Evolutionary conservation across 2,329 filamentous ascomycete genomes (phyloP), one percentile per base, ranked within the genome.

Genomic region (Fusarium pininemorale): DNA sequence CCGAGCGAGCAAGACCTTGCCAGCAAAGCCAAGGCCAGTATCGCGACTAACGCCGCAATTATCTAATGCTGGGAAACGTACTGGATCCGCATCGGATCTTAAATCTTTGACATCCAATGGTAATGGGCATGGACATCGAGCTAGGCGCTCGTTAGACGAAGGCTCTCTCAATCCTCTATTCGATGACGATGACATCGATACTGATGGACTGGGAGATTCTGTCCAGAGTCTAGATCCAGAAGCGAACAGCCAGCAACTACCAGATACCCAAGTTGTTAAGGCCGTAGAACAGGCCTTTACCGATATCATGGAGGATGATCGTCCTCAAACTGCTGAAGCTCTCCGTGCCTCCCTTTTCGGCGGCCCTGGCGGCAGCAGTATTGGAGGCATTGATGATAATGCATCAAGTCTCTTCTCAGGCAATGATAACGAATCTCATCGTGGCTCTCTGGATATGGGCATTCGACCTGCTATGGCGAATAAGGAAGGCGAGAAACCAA

Each of bases 211-310:
- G 79, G 83, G 82, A 42, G 90, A 90, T 72, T 98, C 95, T 4
- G 89, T 93, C 1, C 89, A 94, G 58, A 98, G 95, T 75, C 85
- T 97, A 14, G 94, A 95, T 28, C 91, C 92, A 53, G 93, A 94
- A 47, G 48, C 73, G 13, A 63, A 70, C 15, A 85, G 84, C n/a
- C 86, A 88, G 15, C 87, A 87, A 66, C 86, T 86, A 1, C 92
- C 93, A 11, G 93, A 98, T 78, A 93, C 89, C 2, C 89, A 92
- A 68, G 92, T 98, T 35, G 95, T 99, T 11, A 91, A 97, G 82
- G 96, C 94, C 7, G 96, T 99, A 89, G 95, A 98, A 81, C 91
- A 93, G 74, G 96, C 95, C 22, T 86, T 99, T 55, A 97, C 93
- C 74, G 93, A 95, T 73, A 99, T 99, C 71, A 93, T 99, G 86